Evolutionary conservation across 352 stramenopile genomes (phyloP).

Genomic region (Pythium pyrilobum): DNA sequence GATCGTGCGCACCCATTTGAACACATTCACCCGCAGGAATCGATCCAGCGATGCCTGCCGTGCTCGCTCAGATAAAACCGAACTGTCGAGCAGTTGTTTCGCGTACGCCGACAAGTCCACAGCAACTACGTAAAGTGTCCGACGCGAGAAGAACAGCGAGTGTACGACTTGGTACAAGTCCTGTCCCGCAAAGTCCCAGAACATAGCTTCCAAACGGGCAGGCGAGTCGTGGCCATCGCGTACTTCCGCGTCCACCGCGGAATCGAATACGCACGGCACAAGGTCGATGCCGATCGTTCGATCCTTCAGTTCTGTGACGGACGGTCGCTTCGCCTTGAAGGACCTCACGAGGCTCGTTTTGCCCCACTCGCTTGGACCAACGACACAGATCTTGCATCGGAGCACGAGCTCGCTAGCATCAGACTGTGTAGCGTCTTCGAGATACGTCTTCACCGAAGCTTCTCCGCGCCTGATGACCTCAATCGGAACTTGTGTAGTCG

Average conservation of each 20-base stretch:
- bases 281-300: conserved; percentile 1
- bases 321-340: background rate
- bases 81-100: background rate
- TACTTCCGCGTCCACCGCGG: too few species aligned
- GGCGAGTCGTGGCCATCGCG: background rate
- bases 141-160: conserved; percentile 2
- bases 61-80: too few species aligned
- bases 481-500: background rate
- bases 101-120: conserved; percentile 6
- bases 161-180: conserved; percentile 2
- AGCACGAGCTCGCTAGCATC: background rate
- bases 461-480: background rate
- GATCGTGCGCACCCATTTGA: conserved; percentile 9
- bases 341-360: conserved; percentile 8
- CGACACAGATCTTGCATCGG: conserved; percentile 6
- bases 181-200: conserved; percentile 7
- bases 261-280: background rate
- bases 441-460: conserved; percentile 2
- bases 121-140: conserved; percentile 1
- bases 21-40: background rate
- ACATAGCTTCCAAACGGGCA: background rate
- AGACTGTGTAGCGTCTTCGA: background rate
- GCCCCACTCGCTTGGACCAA: background rate
- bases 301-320: background rate
- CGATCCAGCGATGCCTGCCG: background rate